phyloP scores from a whole-genome alignment of 495 filamentous ascomycete genomes.

The Parathielavia appendiculata region DNA sequence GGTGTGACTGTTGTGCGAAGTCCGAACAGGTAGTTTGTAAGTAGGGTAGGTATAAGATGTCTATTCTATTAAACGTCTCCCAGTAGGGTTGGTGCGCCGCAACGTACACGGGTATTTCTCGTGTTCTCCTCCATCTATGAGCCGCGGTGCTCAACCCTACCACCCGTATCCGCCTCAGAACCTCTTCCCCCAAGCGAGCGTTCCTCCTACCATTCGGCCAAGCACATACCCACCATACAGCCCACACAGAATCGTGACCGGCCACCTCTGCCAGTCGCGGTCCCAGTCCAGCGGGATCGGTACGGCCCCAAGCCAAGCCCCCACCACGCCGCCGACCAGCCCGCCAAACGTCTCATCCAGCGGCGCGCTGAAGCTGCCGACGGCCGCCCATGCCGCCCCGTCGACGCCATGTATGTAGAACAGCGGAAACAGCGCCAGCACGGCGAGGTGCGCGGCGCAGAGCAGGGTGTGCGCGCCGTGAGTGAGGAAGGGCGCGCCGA shows the following conservation, averaged over 20 bases:
- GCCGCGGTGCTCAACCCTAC: background rate
- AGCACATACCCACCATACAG: slow-evolving; percentile 39
- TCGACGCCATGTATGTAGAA: slow-evolving; percentile 85
- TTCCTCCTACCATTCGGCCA: slow-evolving; percentile 38
- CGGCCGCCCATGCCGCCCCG: slow-evolving; percentile 63
- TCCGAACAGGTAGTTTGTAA: background rate
- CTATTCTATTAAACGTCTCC: background rate
- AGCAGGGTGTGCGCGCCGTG: slow-evolving; percentile 74
- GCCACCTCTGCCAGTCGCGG: slow-evolving; percentile 96
- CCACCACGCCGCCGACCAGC: slow-evolving; percentile 55
- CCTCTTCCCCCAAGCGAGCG: slow-evolving; percentile 37
- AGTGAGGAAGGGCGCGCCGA: slow-evolving; percentile 85
- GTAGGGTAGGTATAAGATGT: background rate
- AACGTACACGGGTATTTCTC: slow-evolving; percentile 5
- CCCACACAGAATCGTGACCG: slow-evolving; percentile 67
- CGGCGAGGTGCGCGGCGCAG: slow-evolving; percentile 71
- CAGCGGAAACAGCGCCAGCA: slow-evolving; percentile 67
- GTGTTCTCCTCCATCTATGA: background rate
- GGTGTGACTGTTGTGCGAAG: background rate
- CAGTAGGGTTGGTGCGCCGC: background rate
- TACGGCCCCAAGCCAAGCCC: slow-evolving; percentile 73
- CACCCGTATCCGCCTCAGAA: slow-evolving; percentile 16
- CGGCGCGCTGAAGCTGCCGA: slow-evolving; percentile 51
- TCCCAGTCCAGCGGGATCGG: slow-evolving; percentile 96
- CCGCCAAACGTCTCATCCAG: slow-evolving; percentile 68